Evolutionary conservation across 768 basidiomycete species (phyloP), one percentile per base, ranked within the genome.

Genomic region (Sporobolomyces phaffii): DNA sequence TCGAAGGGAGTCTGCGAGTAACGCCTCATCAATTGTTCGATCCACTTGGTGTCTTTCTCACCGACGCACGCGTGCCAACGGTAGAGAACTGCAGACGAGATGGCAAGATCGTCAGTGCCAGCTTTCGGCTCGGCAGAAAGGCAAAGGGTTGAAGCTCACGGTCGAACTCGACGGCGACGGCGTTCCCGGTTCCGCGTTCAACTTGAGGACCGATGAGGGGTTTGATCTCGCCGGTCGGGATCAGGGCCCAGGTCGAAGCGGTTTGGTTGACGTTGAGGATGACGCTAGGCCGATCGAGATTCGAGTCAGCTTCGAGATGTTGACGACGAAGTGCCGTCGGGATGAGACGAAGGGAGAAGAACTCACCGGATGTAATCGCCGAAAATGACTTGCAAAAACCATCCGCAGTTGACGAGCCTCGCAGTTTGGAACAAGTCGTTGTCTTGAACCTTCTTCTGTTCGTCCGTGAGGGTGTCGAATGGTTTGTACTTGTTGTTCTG

Each of bases 401-500:
- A 60, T 5, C 53, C 64, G 29, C 62, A 69, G 53, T 73, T 73
- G 64, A 73, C 62, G 28, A 63, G 41, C 15, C 69, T n/a, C 31
- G 70, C 62, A 14, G 34, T 52, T 41, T 73, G 56, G 67, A 73
- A 73, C 31, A 73, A 15, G 9, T 62, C 64, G 29, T 67, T 34
- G 50, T 73, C 73, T 56, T 73, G 73, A 28, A 3, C 7, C 49
- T 58, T 52, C 49, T 49, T 48, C 3, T 13, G 36, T 17, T 53
- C 60, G 11, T 56, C 68, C 33, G 43, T 31, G 31, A 69, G 68
- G 24, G 22, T 11, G n/a, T 59, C 40, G 28, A 54, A 53, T 10
- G 48, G 50, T 17, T 44, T 77, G 75, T 81, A 87, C 3, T 77
- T 81, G 14, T 81, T 80, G 22, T 76, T 73, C 76, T 91, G 88